A percentile compares a stretch with the other conserved stretches of the same genome.
These are phyloP conservation scores for Eurotiales sp. DNA, from an alignment of 2,329 filamentous ascomycete genomes.

Conservation along the genomic window DNA sequence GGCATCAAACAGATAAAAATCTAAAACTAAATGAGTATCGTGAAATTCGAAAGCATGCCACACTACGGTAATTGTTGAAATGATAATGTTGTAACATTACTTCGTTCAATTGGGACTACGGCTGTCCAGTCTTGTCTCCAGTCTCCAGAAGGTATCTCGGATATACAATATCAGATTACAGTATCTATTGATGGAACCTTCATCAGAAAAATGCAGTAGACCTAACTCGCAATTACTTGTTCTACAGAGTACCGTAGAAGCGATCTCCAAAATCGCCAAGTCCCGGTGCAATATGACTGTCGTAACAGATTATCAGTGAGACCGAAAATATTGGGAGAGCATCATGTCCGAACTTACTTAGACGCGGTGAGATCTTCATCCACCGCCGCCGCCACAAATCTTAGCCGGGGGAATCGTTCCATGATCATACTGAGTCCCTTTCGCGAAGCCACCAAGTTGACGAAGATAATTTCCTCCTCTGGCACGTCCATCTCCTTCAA, in stretches of 20 bases:
- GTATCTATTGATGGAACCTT: too few species aligned
- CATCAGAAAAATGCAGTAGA: too few species aligned
- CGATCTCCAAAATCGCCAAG: conserved; percentile 36
- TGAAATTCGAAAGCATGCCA: too few species aligned
- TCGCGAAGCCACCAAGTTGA: conserved; percentile 14
- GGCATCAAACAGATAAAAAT: too few species aligned
- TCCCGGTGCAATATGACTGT: conserved; percentile 33
- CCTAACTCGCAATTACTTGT: too few species aligned
- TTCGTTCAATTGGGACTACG: too few species aligned
- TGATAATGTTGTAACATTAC: too few species aligned
- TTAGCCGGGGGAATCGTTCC: conserved; percentile 11
- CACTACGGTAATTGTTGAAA: too few species aligned
- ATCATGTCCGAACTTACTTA: conserved; percentile 7
- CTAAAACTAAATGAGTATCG: too few species aligned
- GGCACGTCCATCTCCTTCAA: conserved; percentile 12
- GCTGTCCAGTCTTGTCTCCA: too few species aligned
- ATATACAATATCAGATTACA: too few species aligned
- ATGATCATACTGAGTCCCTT: conserved; percentile 11
- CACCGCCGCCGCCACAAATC: conserved; percentile 15
- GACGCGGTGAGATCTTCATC: conserved; percentile 12
- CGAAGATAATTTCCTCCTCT: conserved; percentile 17
- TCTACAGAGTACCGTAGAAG: conserved; percentile 17
- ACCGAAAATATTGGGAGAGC: background rate
- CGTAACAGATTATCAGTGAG: conserved; percentile 6
- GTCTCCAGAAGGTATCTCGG: too few species aligned